Base-by-base conservation (phyloP, 768 basidiomycete species). In the Tulasnella sp. region DNA sequence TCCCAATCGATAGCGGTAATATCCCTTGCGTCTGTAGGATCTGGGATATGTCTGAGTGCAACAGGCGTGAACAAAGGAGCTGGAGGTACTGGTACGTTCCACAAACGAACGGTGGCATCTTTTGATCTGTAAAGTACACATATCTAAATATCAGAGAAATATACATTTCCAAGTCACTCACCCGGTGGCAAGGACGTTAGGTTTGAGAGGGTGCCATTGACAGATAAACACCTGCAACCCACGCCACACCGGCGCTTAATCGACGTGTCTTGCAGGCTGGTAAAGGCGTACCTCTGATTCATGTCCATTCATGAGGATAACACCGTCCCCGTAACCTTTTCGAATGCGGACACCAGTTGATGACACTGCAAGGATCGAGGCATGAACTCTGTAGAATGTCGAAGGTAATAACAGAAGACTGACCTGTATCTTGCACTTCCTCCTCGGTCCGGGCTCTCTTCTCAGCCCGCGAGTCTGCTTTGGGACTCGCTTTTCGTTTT, bases 1-100 rank as follows among this genome's bases (percentile, higher is more conserved):
- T 78, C 86, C 87, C 87, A 91, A 64, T 84, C 79, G 43, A 91
- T 64, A 37, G 81, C 80, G 14, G 86, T 89, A 57, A 88, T 68
- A 66, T 91, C 87, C 8, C 70, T 70, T 4, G 36, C 46, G 48
- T 78, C 77, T 23, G 72, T 69, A 23, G 72, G 65, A 60, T 71
- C 69, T 37, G 75, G 69, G 19, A 78, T 73, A 62, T 79, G 75
- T 43, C 77, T 71, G 35, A 86, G 63, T 19, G 72, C 71, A 39
- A 70, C 70, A 68, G 19, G 81, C 76, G 54, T 35, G 19, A 55
- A 32, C 23, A 40, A 27, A 12, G 36, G 40, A 34, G 39, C 43
- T 32, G 52, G 41, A 1, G 41, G 35, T 12, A 36, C 43, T 15
- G 52, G 36, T 5, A 85, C 67, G 59, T 81, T 73, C 86, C 86